A percentile compares a stretch with the other conserved stretches of the same genome.
Conservation (phyloP, 148 eudicot species). For the Fagopyrum homotropicum region DNA sequence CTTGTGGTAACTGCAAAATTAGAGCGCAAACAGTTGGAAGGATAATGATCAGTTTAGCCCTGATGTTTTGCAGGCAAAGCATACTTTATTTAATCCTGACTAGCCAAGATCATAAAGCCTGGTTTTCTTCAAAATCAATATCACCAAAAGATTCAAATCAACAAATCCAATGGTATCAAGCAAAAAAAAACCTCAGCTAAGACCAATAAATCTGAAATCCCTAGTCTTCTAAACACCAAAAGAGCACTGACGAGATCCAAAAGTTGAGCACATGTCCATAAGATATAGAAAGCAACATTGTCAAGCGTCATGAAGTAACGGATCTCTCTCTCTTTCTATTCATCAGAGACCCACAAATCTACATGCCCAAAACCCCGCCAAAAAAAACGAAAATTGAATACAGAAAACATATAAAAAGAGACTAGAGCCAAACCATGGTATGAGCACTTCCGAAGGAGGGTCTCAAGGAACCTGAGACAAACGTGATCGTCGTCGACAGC, state of each 20-base stretch:
- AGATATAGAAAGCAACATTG: background rate
- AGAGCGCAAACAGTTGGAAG: background rate
- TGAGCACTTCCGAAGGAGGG: conserved; percentile 10
- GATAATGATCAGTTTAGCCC: background rate
- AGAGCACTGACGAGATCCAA: background rate
- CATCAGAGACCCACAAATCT: background rate
- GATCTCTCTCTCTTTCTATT: background rate
- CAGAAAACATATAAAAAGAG: background rate
- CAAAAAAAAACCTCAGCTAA: background rate
- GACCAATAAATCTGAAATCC: conserved; percentile 1
- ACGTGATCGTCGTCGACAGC: conserved; percentile 13
- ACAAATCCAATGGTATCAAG: background rate
- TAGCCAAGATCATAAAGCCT: background rate
- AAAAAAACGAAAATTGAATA: background rate
- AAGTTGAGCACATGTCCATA: background rate
- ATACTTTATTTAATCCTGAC: background rate
- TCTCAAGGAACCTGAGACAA: conserved; percentile 8
- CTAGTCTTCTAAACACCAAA: background rate
- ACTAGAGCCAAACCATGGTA: background rate
- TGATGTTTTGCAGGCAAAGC: background rate
- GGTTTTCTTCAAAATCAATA: background rate
- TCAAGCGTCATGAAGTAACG: background rate
- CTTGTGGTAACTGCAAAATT: conserved; percentile 18
- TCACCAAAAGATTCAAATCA: background rate
- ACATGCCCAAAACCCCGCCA: background rate